Evolutionary conservation across 805 yeast genomes (phyloP).

Genomic region (Pichia nakasei): DNA sequence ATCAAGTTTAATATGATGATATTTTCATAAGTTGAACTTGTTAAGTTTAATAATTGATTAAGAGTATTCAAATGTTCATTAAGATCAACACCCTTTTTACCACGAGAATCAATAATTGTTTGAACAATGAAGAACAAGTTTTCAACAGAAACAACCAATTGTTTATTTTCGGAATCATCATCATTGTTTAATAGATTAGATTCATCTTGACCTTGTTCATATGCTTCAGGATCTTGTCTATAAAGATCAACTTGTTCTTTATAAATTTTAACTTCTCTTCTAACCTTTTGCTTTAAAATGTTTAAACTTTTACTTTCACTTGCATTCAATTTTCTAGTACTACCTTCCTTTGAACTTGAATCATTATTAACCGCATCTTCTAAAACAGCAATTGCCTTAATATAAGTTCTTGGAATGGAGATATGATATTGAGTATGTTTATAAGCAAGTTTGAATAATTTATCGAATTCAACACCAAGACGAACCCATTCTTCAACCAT

Average conservation of each 20-base stretch:
- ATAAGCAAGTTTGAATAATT: conserved; percentile 53
- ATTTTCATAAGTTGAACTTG: conserved; percentile 58
- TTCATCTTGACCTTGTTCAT: conserved; percentile 38
- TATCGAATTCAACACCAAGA: conserved; percentile 71
- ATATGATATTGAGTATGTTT: conserved; percentile 71
- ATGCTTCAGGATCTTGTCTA: conserved; percentile 65
- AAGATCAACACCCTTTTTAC: conserved; percentile 88
- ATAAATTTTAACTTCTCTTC: conserved; percentile 67
- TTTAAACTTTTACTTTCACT: conserved; percentile 80
- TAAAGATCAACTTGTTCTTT: conserved; percentile 49
- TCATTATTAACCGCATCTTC: conserved; percentile 55
- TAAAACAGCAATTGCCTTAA: conserved; percentile 59
- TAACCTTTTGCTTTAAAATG: conserved; percentile 79
- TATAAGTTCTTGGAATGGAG: conserved; percentile 62
- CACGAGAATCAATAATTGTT: conserved; percentile 78
- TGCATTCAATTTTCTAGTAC: conserved; percentile 65
- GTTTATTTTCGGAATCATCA: conserved; percentile 13
- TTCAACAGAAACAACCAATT: conserved; percentile 24
- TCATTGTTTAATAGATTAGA: neutral
- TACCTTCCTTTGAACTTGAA: conserved; percentile 42
- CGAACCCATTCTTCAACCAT: conserved; percentile 72
- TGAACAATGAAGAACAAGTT: conserved; percentile 62
- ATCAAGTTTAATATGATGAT: conserved; percentile 72
- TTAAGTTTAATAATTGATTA: conserved; percentile 49
- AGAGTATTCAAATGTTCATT: conserved; percentile 65